Evolutionary conservation across 495 filamentous ascomycete species (phyloP), one percentile per base, ranked within the genome.

Genomic region (Glarea lozoyensis): DNA sequence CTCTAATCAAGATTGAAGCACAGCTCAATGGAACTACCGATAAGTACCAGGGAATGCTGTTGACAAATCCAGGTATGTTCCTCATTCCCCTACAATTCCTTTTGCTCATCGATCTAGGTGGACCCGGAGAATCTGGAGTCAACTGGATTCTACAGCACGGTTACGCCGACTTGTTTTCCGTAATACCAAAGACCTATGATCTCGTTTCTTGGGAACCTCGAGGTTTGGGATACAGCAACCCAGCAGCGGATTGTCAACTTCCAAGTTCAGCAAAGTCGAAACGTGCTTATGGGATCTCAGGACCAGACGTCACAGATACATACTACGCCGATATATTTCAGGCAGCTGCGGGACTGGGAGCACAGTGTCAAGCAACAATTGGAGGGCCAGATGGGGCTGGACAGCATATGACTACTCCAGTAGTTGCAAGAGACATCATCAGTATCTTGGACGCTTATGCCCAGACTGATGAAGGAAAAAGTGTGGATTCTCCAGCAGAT

Each of bases 131-230:
- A 13, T 37, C 49, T 13, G 45, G 40, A 18, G 36, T 48, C 1
- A 13, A 23, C 2, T 34, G 7, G 30, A 11, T 41, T 17, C 13
- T 20, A 2, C 18, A 37, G 17, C 19, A 31, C 12, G 41, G 24
- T 15, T 30, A 6, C 32, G 2, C 15, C 10, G 23, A 6, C 5
- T 6, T 15, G 13, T 1, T 4, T 17, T 16, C 44, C 2, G 31
- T 46, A 13, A 38, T 42, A 18, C 42, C 60, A 12, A 53, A 61
- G n/a, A n/a, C n/a, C 42, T 68, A 61, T 34, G 69, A 75, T 40
- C 60, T 76, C 23, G 55, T 76, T n/a, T 63, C 68, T 12, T 76
- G 69, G 55, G 75, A 79, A 41, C 74, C 73, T 4, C 62, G 75
- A 9, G 73, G 73, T 7, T 62, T 76, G 24, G 72, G 73, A 37